phyloP scores from a whole-genome alignment of 139 green algal genomes.

The Mesotaenium endlicherianum region DNA sequence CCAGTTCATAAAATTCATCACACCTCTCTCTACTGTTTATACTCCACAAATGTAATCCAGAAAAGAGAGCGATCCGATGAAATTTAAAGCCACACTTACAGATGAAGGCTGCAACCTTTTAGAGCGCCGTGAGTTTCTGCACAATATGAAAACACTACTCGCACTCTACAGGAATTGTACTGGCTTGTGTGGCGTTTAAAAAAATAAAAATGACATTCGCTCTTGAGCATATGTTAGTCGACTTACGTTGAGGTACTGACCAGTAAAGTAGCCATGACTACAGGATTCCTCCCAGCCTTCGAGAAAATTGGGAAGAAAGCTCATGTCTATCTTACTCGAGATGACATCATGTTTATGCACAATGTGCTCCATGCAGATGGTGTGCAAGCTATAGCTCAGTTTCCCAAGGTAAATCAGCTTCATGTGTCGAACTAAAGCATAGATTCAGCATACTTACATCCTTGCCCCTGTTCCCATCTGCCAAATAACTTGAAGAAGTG shows the following conservation, averaged over 20 bases:
- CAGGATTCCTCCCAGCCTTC: conserved; percentile 48
- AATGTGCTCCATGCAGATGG: conserved; percentile 45
- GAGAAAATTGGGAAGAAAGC: conserved; percentile 47
- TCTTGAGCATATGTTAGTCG: too few relatives aligned
- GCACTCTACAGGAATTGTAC: neutral
- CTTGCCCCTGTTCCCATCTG: neutral
- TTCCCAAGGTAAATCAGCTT: conserved; percentile 26
- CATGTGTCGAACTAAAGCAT: neutral
- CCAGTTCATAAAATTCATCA: too few relatives aligned
- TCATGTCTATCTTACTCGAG: conserved; percentile 35
- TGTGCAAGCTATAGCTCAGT: conserved; percentile 49
- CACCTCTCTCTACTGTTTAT: too few relatives aligned
- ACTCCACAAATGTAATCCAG: too few relatives aligned
- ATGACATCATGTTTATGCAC: conserved; percentile 35
- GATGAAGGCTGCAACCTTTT: too few relatives aligned
- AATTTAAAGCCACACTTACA: too few relatives aligned
- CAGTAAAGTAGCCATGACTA: neutral
- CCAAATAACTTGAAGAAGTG: neutral
- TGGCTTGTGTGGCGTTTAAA: neutral
- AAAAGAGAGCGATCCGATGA: too few relatives aligned
- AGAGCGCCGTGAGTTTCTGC: too few relatives aligned
- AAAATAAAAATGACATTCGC: neutral
- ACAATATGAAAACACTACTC: too few relatives aligned
- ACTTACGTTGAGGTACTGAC: neutral
- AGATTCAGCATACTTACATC: neutral